A percentile compares a stretch with the other conserved stretches of the same genome.
These are phyloP conservation scores for Arthrobotrys sinensis DNA, from an alignment of 2,329 filamentous ascomycete species.

Conservation along the genomic window DNA sequence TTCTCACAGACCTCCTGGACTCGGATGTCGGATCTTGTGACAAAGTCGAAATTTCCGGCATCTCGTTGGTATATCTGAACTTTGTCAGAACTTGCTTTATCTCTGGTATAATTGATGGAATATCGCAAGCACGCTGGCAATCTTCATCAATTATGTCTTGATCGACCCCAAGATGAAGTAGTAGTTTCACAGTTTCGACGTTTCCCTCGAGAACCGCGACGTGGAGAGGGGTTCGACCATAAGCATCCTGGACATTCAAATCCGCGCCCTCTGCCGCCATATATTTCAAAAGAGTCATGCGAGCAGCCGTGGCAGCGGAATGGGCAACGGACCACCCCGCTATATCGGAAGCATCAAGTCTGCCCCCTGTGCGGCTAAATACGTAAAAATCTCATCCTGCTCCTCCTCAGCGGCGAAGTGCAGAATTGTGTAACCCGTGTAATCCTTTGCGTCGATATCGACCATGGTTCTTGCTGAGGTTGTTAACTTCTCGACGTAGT, in stretches of 20 bases:
- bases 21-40: not conserved
- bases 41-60: not conserved
- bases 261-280: slow-evolving; percentile 2
- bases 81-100: not conserved
- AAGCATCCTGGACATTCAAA: slow-evolving; percentile 8
- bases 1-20: not conserved
- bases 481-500: not conserved
- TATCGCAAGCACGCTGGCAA: not conserved
- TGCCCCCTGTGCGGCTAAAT: not conserved
- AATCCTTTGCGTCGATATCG: slow-evolving; percentile 3
- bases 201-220: slow-evolving; percentile 9
- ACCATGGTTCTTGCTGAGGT: not conserved
- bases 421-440: slow-evolving; percentile 9
- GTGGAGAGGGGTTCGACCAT: slow-evolving; percentile 1
- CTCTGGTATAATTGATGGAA: not conserved
- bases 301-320: slow-evolving; percentile 6
- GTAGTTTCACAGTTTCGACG: not conserved
- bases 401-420: slow-evolving; percentile 9
- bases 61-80: not conserved
- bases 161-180: not conserved
- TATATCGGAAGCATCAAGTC: not conserved
- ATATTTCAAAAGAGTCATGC: not conserved
- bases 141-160: not conserved
- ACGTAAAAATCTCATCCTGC: not conserved
- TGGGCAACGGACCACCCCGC: slow-evolving; percentile 11